Base-by-base conservation (phyloP, 495 filamentous ascomycete species). In the Penicillium bialowiezense region DNA sequence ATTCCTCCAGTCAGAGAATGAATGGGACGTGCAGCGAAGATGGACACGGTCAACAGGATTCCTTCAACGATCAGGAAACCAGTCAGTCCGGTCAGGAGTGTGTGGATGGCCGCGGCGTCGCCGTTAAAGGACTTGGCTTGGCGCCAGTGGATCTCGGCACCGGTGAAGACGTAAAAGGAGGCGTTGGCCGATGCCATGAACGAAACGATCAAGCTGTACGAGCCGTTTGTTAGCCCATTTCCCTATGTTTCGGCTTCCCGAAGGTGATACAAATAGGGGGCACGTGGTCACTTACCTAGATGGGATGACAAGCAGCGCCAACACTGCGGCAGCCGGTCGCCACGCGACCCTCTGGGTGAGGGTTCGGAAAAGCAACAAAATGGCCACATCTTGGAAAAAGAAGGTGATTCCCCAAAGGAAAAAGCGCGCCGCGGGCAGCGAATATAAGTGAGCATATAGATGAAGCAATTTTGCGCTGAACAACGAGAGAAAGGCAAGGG, bases 131-230 rank as follows among this genome's bases (percentile, higher is more conserved):
- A 56, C 31, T 59, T 63, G 34, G 67, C 68, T 37, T 71, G 68
- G 46, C 58, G 55, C 70, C 70, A 73, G 57, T 73, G 68, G 23
- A 73, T 71, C 42, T 73, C 70, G 32, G 70, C 64, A 3, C 70
- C 70, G 23, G 63, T 68, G 6, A 64, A 61, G 32, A 70, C 37
- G 39, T 68, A 73, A 44, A 73, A 67, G 44, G 65, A 70, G 47
- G 59, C 52, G 33, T 70, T 71, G 51, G 68, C 57, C 10, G 66
- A 41, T 20, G 67, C 56, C 69, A 72, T 72, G 29, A 57, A 59
- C 21, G 64, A 68, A 41, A 72, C 60, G 17, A 64, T 50, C 12
- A 72, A 38, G 59, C 66, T 69, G 48, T 5, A 32, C 3, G 12
- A 3, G 12, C 29, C 12, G 29, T n/a, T n/a, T n/a, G n/a, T 32